phyloP scores from a whole-genome alignment of 371 early-diverging fungal genomes.

The Mucor lusitanicus region DNA sequence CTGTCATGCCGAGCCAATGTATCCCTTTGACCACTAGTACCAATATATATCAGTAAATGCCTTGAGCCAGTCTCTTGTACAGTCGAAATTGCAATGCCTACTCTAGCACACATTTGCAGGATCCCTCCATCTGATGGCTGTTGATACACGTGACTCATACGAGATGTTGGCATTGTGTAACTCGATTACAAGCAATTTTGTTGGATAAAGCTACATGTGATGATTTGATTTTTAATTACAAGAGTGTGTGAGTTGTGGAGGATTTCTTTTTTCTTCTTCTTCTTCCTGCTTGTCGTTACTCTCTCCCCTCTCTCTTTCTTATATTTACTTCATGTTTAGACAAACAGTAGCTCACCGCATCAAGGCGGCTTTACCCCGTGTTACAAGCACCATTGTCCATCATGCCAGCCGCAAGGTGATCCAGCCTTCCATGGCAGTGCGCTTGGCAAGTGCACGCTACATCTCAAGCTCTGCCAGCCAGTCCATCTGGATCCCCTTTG shows the following conservation, averaged over 20 bases:
- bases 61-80: no score
- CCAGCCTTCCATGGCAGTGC: constrained; percentile 28
- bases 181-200: background rate
- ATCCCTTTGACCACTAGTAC: no score
- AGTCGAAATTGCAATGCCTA: background rate
- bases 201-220: constrained; percentile 1
- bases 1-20: no score
- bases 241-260: constrained; percentile 1
- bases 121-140: background rate
- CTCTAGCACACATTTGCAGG: background rate
- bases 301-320: constrained; percentile 2
- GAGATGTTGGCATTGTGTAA: constrained; percentile 2
- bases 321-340: constrained; percentile 14
- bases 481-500: constrained; percentile 42
- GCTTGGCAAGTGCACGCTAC: constrained; percentile 21
- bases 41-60: no score
- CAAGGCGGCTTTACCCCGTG: constrained; percentile 16
- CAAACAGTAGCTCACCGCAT: constrained; percentile 15
- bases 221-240: constrained; percentile 3
- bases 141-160: background rate
- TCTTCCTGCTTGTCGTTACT: background rate
- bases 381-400: background rate
- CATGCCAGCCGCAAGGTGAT: constrained; percentile 1
- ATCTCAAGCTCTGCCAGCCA: constrained; percentile 29
- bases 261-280: background rate